These are phyloP conservation scores for Neoboletus magnificus DNA, from an alignment of 768 basidiomycete genomes.

Conservation along the genomic window DNA sequence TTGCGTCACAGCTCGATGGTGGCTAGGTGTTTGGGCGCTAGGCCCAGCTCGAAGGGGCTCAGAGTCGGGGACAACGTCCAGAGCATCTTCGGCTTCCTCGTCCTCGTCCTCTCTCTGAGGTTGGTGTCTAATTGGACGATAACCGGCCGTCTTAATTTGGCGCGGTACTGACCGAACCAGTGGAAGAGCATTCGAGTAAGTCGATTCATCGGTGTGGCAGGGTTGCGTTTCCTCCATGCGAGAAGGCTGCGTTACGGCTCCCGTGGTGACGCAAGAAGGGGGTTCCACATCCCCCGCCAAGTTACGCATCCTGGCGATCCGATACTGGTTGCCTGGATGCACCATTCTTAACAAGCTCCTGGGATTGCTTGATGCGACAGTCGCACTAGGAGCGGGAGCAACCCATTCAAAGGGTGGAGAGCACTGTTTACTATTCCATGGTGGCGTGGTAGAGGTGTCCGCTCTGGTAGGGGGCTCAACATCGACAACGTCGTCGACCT, in stretches of 20 bases:
- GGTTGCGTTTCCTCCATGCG: conserved; percentile 18
- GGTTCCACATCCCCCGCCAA: conserved; percentile 21
- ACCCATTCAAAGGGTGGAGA: conserved; percentile 23
- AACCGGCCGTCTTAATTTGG: not conserved
- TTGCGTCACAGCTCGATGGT: not conserved
- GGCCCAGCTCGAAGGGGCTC: conserved; percentile 44
- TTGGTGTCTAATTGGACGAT: not conserved
- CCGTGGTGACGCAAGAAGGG: conserved; percentile 8
- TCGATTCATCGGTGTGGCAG: not conserved
- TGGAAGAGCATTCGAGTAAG: not conserved
- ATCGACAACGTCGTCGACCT: conserved; percentile 1
- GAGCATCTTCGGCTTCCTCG: conserved; percentile 31
- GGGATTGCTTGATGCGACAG: conserved; percentile 25
- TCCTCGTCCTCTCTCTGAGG: not conserved
- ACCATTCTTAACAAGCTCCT: conserved; percentile 33
- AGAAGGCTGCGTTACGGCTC: conserved; percentile 17
- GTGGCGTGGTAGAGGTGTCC: not conserved
- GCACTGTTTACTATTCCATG: not conserved
- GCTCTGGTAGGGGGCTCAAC: conserved; percentile 1
- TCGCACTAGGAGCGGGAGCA: conserved; percentile 12
- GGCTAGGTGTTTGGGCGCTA: conserved; percentile 7
- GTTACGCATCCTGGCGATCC: conserved; percentile 25
- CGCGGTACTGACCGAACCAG: conserved; percentile 1
- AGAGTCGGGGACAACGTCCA: conserved; percentile 63
- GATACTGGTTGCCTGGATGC: conserved; percentile 32